Base-by-base conservation (phyloP, 116 monocot species). In the Trichopus zeylanicus region DNA sequence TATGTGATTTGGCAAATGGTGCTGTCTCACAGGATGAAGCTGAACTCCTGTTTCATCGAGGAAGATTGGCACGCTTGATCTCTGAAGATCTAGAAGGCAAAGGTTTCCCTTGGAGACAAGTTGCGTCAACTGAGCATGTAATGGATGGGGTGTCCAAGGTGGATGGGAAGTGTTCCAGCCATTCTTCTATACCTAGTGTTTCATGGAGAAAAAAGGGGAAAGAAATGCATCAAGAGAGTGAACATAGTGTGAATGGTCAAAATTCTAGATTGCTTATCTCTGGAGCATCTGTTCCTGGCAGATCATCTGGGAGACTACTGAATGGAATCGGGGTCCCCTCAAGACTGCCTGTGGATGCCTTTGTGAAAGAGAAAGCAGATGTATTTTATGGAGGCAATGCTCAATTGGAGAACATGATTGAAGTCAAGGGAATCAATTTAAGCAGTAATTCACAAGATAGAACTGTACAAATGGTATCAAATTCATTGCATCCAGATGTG, bases 401-500 rank as follows among this genome's bases (percentile, higher is more conserved):
- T n/a, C 26, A 11, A 30, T 48, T 48, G 7, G 48, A 31, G 27
- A 9, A 12, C 23, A 26, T 9, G 6, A 33, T 38, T 12, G 33
- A 67, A 56, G 62, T 48, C 5, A 70, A 63, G 56, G 63, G 46
- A 6, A 61, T 62, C 20, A 25, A 31, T 39, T 34, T 58, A 34
- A 39, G 18, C 5, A 29, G 42, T 39, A 60, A 55, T 59, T 25
- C 47, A 24, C 39, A 26, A 31, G 30, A 3, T 46, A 54, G 35
- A 51, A 52, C 29, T 16, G 26, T 51, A 26, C 35, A 62, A 54
- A 48, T 33, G 13, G 29, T 26, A 31, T 28, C 25, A 51, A 60
- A 21, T 25, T 21, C 26, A 20, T 47, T 31, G 9, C 34, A 15
- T 12, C 51, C 11, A 26, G 53, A 55, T 8, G 24, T 19, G 20